Evolutionary conservation across 2,329 filamentous ascomycete genomes (phyloP).

Genomic region (Aspergillus tubingensis): DNA sequence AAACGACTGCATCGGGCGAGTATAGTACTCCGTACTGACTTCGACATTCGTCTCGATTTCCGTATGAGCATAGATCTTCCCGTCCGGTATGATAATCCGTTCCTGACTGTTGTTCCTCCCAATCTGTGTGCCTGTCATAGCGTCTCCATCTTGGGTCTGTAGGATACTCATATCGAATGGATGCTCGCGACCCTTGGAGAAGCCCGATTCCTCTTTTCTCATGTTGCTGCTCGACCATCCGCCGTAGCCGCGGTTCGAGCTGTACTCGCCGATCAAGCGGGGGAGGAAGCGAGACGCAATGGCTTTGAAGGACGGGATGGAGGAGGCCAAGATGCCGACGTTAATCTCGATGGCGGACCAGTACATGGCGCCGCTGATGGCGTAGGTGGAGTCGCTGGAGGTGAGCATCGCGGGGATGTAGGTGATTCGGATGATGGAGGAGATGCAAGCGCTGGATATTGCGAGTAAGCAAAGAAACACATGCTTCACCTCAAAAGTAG

Average conservation of each 20-base stretch:
- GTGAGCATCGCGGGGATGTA: conserved; percentile 48
- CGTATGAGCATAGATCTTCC: conserved; percentile 34
- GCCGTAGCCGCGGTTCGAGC: conserved; percentile 26
- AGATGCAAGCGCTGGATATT: conserved; percentile 44
- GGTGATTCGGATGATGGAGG: conserved; percentile 51
- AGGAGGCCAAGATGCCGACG: conserved; percentile 46
- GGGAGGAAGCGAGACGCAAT: conserved; percentile 47
- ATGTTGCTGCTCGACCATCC: conserved; percentile 26
- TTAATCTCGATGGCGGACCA: conserved; percentile 49
- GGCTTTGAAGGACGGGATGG: conserved; percentile 45
- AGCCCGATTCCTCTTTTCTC: conserved; percentile 26
- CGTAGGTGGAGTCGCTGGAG: conserved; percentile 38
- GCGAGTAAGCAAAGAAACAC: too few relatives aligned
- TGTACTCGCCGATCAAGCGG: conserved; percentile 41
- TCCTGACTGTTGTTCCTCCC: conserved; percentile 31
- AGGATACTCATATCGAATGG: conserved; percentile 20
- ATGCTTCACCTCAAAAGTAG: too few relatives aligned
- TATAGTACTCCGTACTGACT: conserved; percentile 15
- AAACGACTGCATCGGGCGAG: neutral
- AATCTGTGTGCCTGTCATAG: conserved; percentile 27
- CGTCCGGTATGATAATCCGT: conserved; percentile 32
- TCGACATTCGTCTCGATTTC: conserved; percentile 37
- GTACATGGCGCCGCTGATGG: conserved; percentile 47
- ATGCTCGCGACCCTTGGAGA: conserved; percentile 29
- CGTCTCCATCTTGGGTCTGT: conserved; percentile 16